Evolutionary conservation across 805 yeast species (phyloP), one percentile per base, ranked within the genome.

Genomic region (Candida germanica): DNA sequence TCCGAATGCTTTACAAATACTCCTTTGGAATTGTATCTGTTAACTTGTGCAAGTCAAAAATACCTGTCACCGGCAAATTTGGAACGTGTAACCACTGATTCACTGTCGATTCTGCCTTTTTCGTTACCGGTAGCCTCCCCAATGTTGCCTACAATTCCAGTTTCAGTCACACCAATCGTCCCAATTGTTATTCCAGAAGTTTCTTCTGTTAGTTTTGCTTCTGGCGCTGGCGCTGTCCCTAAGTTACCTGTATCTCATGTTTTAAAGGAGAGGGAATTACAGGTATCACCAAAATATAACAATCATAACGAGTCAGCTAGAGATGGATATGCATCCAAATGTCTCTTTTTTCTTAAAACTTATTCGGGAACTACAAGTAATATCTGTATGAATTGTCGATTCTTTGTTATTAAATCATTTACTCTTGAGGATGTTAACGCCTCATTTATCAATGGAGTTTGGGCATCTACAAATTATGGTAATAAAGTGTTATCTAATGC

Each of bases 401-500:
- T 61, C 38, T 79, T 76, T 46, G 75, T 79, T 14, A 77, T 79
- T 39, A 79, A 79, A 48, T 77, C 83, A 0, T 71, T 60, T 49
- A 69, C 61, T 31, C 58, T 69, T 17, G 53, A 58, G 11, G 79
- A 79, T 46, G 71, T 79, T 9, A 60, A 58, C 35, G 65, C 77
- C 6, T 73, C 82, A 3, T 71, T 69, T 40, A 42, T 56, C 30
- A 63, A 76, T 41, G 64, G 66, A 8, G 64, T 77, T 16, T 79
- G 85, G 84, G 67, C 82, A 0, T 76, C 83, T 1, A 78, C 83
- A 0, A 73, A 66, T 20, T 57, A 69, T 34, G 84, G 83, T 0
- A 78, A 77, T 45, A 69, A 64, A 40, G 57, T 81, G 33, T 57
- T 79, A 29, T 61, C 71, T 29, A 62, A 56, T 36, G 77, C 80